These are phyloP conservation scores for Coniophora puteana DNA, from an alignment of 1,284 basidiomycete genomes.

Conservation along the genomic window DNA sequence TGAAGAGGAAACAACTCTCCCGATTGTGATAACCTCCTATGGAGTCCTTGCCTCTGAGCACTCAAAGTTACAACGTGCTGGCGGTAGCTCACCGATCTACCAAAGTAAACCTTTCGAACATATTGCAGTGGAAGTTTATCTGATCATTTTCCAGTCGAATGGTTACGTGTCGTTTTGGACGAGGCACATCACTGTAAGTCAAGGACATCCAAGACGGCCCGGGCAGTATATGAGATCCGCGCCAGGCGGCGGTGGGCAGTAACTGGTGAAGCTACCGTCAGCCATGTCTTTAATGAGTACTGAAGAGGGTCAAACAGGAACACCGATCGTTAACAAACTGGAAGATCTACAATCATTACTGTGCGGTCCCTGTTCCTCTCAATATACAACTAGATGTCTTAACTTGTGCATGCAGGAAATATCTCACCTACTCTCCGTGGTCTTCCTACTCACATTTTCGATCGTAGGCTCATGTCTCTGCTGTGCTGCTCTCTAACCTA, in stretches of 20 bases:
- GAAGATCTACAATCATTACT: slow-evolving; percentile 91
- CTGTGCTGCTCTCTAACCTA: background rate
- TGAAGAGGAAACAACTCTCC: slow-evolving; percentile 48
- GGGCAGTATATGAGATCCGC: slow-evolving; percentile 83
- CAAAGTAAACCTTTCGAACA: slow-evolving; percentile 53
- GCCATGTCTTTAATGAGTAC: background rate
- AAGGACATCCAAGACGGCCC: slow-evolving; percentile 84
- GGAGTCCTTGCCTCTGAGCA: slow-evolving; percentile 86
- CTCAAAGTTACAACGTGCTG: slow-evolving; percentile 55
- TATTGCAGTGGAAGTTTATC: too few species aligned
- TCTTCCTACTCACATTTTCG: slow-evolving; percentile 85
- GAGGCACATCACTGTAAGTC: slow-evolving; percentile 98
- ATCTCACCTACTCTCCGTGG: slow-evolving; percentile 90
- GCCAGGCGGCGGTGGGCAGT: slow-evolving; percentile 88
- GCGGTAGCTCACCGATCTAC: slow-evolving; percentile 59
- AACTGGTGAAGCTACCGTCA: slow-evolving; percentile 48
- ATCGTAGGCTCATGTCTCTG: slow-evolving; percentile 47
- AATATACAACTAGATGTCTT: slow-evolving; percentile 4
- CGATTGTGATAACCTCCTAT: slow-evolving; percentile 89
- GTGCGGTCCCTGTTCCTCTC: slow-evolving; percentile 35
- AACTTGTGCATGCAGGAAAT: slow-evolving; percentile 55
- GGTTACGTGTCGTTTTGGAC: slow-evolving; percentile 80
- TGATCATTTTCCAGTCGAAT: slow-evolving; percentile 61
- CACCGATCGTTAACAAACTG: slow-evolving; percentile 93
- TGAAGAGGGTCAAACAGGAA: slow-evolving; percentile 44